These are phyloP conservation scores for Tulasnella sp. DNA, from an alignment of 768 basidiomycete genomes.

Conservation along the genomic window DNA sequence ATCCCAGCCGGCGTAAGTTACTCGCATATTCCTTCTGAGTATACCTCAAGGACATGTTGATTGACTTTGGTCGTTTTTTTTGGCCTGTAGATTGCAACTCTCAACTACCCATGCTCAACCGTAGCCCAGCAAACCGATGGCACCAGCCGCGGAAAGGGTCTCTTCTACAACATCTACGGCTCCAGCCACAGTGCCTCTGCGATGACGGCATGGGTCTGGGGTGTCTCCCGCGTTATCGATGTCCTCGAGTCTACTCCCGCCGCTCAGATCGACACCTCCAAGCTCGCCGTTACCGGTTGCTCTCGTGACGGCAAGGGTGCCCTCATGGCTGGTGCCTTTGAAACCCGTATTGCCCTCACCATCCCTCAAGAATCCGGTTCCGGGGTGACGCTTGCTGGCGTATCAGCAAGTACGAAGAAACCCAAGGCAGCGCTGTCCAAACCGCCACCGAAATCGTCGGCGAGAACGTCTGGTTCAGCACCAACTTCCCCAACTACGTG, in stretches of 20 bases:
- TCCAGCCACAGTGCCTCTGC: conserved; percentile 40
- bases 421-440: conserved; percentile 41
- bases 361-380: conserved; percentile 58
- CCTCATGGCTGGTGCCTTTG: conserved; percentile 51
- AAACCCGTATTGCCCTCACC: conserved; percentile 50
- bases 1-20: conserved; percentile 27
- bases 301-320: conserved; percentile 57
- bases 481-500: conserved; percentile 42
- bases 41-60: not conserved
- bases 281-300: conserved; percentile 52
- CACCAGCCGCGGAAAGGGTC: conserved; percentile 45
- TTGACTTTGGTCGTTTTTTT: not conserved
- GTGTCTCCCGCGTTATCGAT: conserved; percentile 52
- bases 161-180: conserved; percentile 53
- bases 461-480: conserved; percentile 58
- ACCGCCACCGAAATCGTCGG: conserved; percentile 50
- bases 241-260: conserved; percentile 45
- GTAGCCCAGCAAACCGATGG: conserved; percentile 44
- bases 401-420: conserved; percentile 43
- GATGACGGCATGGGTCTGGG: conserved; percentile 59
- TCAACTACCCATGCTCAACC: conserved; percentile 11
- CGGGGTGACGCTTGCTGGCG: conserved; percentile 57
- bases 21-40: not conserved
- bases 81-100: not conserved
- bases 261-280: conserved; percentile 42